Percentiles rank a stretch among this genome's conserved stretches.
Conservation (phyloP, 768 basidiomycete species). For the Rubroboletus satanas region DNA sequence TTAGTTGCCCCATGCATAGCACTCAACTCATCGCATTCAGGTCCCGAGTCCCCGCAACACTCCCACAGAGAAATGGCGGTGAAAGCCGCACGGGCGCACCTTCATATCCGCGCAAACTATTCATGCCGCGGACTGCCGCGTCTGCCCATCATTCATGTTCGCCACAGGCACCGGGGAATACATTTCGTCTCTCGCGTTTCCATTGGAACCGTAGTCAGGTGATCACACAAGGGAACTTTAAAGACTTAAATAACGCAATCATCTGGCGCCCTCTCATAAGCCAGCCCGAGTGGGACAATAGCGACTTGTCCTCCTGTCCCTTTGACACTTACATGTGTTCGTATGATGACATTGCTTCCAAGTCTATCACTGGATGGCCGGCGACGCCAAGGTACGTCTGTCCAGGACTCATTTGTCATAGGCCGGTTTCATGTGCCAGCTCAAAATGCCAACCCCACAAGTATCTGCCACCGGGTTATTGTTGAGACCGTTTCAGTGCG, state of each 20-base stretch:
- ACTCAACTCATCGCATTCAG: conserved; percentile 1
- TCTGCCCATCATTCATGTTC: conserved; percentile 22
- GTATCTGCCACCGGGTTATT: neutral
- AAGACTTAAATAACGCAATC: neutral
- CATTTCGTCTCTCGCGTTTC: conserved; percentile 18
- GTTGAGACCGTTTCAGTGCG: neutral
- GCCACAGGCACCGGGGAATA: conserved; percentile 31
- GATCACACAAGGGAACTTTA: conserved; percentile 8
- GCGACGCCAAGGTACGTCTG: neutral
- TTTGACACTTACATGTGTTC: neutral
- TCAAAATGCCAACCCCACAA: neutral
- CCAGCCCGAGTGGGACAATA: neutral
- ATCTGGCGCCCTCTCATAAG: neutral
- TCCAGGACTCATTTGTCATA: neutral
- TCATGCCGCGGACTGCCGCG: conserved; percentile 24
- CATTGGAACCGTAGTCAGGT: conserved; percentile 22
- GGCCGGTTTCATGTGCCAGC: neutral
- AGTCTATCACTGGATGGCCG: neutral
- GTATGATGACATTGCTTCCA: neutral
- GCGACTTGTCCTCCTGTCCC: neutral
- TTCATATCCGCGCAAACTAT: conserved; percentile 32
- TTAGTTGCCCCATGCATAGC: conserved; percentile 7
- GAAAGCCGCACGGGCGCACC: conserved; percentile 10
- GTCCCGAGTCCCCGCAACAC: neutral
- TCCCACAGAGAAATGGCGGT: conserved; percentile 10